A percentile compares a stretch with the other conserved stretches of the same genome.
phyloP scores from a whole-genome alignment of 2,329 filamentous ascomycete species.

The Aspergillus puulaauensis region DNA sequence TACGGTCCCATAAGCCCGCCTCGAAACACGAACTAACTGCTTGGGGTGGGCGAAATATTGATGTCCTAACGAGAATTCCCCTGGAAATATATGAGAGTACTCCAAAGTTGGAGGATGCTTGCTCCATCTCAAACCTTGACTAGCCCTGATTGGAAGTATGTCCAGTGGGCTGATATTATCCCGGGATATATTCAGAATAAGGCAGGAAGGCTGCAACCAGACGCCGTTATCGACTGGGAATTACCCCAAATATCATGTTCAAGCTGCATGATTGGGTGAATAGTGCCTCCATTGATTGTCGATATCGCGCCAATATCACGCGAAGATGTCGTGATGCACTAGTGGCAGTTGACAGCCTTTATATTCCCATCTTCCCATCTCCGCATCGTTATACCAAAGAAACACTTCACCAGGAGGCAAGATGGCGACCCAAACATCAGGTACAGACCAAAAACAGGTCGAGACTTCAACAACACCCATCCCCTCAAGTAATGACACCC shows the following conservation, averaged over 20 bases:
- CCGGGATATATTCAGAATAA: not conserved
- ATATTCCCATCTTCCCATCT: not conserved
- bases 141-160: not conserved
- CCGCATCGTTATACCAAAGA: not conserved
- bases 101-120: too few species aligned
- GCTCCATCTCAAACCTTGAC: too few species aligned
- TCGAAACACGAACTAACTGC: too few species aligned
- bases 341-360: not conserved
- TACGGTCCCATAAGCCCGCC: too few species aligned
- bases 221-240: not conserved
- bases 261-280: not conserved
- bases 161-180: not conserved
- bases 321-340: slow-evolving; percentile 4
- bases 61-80: too few species aligned
- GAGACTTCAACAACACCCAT: not conserved
- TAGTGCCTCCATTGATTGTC: not conserved
- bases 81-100: too few species aligned
- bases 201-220: not conserved
- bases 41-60: too few species aligned
- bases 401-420: not conserved
- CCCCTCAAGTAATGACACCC: not conserved
- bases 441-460: not conserved
- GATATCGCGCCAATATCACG: slow-evolving; percentile 4
- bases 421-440: not conserved
- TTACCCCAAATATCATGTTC: not conserved